phyloP scores from a whole-genome alignment of 352 stramenopile species.

The Globisporangium cederbergense region DNA sequence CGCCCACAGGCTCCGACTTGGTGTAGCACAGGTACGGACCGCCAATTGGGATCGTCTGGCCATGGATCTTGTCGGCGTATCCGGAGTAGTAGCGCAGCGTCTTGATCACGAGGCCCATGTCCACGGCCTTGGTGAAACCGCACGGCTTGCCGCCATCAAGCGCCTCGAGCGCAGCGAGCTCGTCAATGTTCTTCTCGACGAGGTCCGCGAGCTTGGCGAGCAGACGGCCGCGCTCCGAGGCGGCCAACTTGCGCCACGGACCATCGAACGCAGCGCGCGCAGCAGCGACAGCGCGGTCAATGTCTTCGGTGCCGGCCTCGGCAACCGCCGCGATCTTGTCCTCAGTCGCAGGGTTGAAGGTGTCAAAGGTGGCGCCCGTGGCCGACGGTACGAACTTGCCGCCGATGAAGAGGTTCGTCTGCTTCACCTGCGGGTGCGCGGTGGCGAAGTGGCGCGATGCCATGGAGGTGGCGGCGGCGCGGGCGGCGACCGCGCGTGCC shows the following conservation, averaged over 20 bases:
- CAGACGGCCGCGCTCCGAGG: slow-evolving; percentile 31
- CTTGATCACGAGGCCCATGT: slow-evolving; percentile 66
- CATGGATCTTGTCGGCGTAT: slow-evolving; percentile 83
- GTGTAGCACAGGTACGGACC: slow-evolving; percentile 57
- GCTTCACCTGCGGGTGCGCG: slow-evolving; percentile 35
- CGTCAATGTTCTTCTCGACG: slow-evolving; percentile 52
- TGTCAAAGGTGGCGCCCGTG: slow-evolving; percentile 71
- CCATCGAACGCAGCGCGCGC: slow-evolving; percentile 70
- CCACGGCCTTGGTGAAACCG: slow-evolving; percentile 73
- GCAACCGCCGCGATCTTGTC: slow-evolving; percentile 72
- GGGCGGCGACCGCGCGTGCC: slow-evolving; percentile 12
- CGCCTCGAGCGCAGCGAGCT: slow-evolving; percentile 84
- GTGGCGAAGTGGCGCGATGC: slow-evolving; percentile 34
- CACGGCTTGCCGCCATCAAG: slow-evolving; percentile 94
- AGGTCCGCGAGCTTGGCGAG: slow-evolving; percentile 43
- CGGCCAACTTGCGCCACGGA: slow-evolving; percentile 56
- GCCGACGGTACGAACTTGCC: slow-evolving; percentile 74
- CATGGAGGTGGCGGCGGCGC: slow-evolving; percentile 20
- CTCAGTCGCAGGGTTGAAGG: slow-evolving; percentile 79
- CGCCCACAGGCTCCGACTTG: slow-evolving; percentile 73
- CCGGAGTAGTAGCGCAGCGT: slow-evolving; percentile 94
- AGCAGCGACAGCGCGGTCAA: slow-evolving; percentile 70
- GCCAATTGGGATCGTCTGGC: slow-evolving; percentile 57
- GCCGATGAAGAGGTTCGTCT: slow-evolving; percentile 82
- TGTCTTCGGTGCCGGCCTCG: slow-evolving; percentile 53